Evolutionary conservation across 2,329 filamentous ascomycete genomes (phyloP).

Genomic region (Paracorniculantispora psalliotae): DNA sequence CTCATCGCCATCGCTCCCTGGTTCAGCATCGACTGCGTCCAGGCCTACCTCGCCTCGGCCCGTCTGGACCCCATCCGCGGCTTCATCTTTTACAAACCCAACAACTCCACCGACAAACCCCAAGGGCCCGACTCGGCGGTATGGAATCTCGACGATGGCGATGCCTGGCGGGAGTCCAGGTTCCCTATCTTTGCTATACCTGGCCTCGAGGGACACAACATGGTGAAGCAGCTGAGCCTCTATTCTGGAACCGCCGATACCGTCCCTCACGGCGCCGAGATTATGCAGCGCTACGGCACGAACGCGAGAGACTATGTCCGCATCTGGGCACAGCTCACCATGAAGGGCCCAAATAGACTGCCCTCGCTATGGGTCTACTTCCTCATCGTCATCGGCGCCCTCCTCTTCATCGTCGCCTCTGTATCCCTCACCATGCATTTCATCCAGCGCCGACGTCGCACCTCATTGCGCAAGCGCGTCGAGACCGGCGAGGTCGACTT

Average conservation of each 20-base stretch:
- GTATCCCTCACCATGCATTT: slow-evolving; percentile 72
- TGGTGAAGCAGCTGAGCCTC: slow-evolving; percentile 66
- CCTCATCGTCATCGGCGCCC: slow-evolving; percentile 63
- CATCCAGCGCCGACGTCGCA: slow-evolving; percentile 67
- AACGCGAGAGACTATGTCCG: slow-evolving; percentile 56
- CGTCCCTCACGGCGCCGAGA: slow-evolving; percentile 53
- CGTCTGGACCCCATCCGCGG: slow-evolving; percentile 54
- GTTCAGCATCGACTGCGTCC: slow-evolving; percentile 69
- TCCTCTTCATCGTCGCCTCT: slow-evolving; percentile 60
- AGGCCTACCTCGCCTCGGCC: slow-evolving; percentile 63
- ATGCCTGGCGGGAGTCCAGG: slow-evolving; percentile 66
- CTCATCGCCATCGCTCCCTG: slow-evolving; percentile 83
- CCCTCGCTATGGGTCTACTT: slow-evolving; percentile 80
- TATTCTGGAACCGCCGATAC: slow-evolving; percentile 73
- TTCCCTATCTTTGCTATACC: slow-evolving; percentile 84
- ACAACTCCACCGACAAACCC: slow-evolving; percentile 54
- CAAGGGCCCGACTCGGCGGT: slow-evolving; percentile 57
- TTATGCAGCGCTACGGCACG: slow-evolving; percentile 49
- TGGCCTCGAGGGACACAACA: slow-evolving; percentile 56
- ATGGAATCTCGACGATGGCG: slow-evolving; percentile 68
- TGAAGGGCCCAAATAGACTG: slow-evolving; percentile 45
- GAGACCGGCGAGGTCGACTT: slow-evolving; percentile 76
- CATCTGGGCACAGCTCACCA: slow-evolving; percentile 51
- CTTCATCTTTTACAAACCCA: slow-evolving; percentile 59
- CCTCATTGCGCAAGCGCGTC: slow-evolving; percentile 64